A percentile compares a stretch with the other conserved stretches of the same genome.
phyloP scores from a whole-genome alignment of 2,329 filamentous ascomycete species.

The Tolypocladium ovalisporum region DNA sequence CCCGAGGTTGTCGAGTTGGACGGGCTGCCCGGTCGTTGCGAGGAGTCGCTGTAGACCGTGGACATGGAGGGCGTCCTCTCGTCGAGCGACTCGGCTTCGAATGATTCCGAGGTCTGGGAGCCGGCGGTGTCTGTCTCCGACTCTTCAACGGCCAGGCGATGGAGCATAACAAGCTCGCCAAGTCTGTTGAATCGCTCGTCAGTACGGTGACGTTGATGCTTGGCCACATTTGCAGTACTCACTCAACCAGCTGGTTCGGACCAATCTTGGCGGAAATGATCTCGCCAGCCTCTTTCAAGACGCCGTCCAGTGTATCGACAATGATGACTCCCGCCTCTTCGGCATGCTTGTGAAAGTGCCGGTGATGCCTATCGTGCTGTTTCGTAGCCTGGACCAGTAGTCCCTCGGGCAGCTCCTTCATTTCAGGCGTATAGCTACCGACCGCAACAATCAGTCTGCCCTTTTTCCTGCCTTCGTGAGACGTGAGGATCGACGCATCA shows the following conservation, averaged over 20 bases:
- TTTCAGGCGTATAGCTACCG: conserved; percentile 57
- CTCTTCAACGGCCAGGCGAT: conserved; percentile 30
- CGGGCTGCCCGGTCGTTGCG: conserved; percentile 18
- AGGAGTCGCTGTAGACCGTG: conserved; percentile 21
- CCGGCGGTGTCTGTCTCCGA: conserved; percentile 20
- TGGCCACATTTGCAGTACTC: conserved; percentile 16
- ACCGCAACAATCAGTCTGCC: conserved; percentile 63
- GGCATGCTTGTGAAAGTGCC: conserved; percentile 58
- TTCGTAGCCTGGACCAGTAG: conserved; percentile 54
- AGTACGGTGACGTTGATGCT: conserved; percentile 5
- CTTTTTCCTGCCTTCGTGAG: conserved; percentile 56
- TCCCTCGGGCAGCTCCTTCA: conserved; percentile 75
- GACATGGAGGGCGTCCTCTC: conserved; percentile 28
- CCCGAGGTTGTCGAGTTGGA: conserved; percentile 17
- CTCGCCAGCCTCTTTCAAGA: conserved; percentile 76
- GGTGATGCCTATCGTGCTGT: conserved; percentile 29
- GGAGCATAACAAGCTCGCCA: conserved; percentile 64
- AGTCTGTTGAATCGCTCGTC: conserved; percentile 31
- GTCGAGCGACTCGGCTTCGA: conserved; percentile 15
- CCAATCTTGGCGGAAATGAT: conserved; percentile 66
- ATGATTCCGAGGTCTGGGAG: conserved; percentile 12
- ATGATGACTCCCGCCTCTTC: conserved; percentile 55
- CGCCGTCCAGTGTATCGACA: conserved; percentile 69
- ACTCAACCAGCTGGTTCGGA: conserved; percentile 72
- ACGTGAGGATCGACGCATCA: conserved; percentile 60